These are phyloP conservation scores for Senna tora DNA, from an alignment of 306 rosid species.

Conservation along the genomic window DNA sequence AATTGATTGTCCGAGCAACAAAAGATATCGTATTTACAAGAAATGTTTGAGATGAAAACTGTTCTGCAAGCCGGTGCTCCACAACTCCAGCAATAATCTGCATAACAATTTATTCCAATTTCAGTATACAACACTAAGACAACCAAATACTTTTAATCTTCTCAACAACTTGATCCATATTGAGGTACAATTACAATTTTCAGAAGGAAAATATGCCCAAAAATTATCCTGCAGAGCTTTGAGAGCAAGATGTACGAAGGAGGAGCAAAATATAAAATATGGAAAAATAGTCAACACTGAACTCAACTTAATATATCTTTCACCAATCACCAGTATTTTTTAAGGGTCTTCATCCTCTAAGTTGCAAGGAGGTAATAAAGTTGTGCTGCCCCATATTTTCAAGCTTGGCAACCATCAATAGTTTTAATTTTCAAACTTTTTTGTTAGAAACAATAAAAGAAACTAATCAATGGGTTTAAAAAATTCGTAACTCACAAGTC, in stretches of 20 bases:
- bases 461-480: not conserved
- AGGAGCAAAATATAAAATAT: slow-evolving; percentile 14
- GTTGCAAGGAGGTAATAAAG: slow-evolving; percentile 21
- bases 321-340: too few relatives aligned
- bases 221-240: slow-evolving; percentile 30
- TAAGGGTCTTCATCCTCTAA: too few relatives aligned
- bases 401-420: slow-evolving; percentile 7
- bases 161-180: slow-evolving; percentile 17
- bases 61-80: slow-evolving; percentile 85
- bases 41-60: slow-evolving; percentile 68
- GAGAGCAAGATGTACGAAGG: slow-evolving; percentile 27
- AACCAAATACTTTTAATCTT: slow-evolving; percentile 20
- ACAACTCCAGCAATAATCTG: slow-evolving; percentile 95
- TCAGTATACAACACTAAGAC: slow-evolving; percentile 30
- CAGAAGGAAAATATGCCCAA: slow-evolving; percentile 16
- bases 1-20: slow-evolving; percentile 78
- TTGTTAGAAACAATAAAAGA: not conserved
- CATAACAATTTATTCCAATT: slow-evolving; percentile 31
- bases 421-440: too few relatives aligned
- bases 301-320: not conserved
- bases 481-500: not conserved
- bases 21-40: slow-evolving; percentile 86
- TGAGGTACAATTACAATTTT: slow-evolving; percentile 15
- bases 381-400: slow-evolving; percentile 10
- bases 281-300: not conserved